phyloP scores from a whole-genome alignment of 75 land plant genomes.

The Picea sitchensis region DNA sequence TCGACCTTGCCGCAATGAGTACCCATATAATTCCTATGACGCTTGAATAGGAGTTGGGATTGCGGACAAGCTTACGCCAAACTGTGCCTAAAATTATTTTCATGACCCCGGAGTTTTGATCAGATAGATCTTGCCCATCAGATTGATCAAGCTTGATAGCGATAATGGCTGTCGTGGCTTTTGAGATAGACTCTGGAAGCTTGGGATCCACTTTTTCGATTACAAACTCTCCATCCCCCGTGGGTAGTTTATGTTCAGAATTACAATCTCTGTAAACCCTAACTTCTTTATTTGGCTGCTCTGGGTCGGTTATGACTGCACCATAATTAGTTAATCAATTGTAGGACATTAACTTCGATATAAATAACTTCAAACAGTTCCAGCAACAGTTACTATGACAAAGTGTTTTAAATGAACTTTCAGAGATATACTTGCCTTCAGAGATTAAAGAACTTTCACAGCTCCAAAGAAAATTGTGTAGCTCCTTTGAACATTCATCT shows the following conservation, averaged over 20 bases:
- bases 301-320: too few relatives aligned
- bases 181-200: background rate
- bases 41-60: constrained; percentile 34
- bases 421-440: constrained; percentile 21
- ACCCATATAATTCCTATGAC: constrained; percentile 26
- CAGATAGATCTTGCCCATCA: background rate
- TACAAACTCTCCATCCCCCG: background rate
- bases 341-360: too few relatives aligned
- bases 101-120: constrained; percentile 5
- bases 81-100: constrained; percentile 18
- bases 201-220: background rate
- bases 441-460: constrained; percentile 31
- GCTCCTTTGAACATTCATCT: constrained; percentile 41
- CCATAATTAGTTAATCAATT: too few relatives aligned
- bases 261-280: too few relatives aligned
- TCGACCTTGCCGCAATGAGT: constrained; percentile 23
- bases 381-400: too few relatives aligned
- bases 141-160: background rate
- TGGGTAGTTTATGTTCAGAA: too few relatives aligned
- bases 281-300: too few relatives aligned
- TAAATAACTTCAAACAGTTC: too few relatives aligned
- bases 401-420: too few relatives aligned
- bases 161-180: background rate
- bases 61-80: constrained; percentile 19
- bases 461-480: constrained; percentile 58